Evolutionary conservation across 148 eudicot species (phyloP), one percentile per base, ranked within the genome.

Genomic region (Polygonum maritimum): DNA sequence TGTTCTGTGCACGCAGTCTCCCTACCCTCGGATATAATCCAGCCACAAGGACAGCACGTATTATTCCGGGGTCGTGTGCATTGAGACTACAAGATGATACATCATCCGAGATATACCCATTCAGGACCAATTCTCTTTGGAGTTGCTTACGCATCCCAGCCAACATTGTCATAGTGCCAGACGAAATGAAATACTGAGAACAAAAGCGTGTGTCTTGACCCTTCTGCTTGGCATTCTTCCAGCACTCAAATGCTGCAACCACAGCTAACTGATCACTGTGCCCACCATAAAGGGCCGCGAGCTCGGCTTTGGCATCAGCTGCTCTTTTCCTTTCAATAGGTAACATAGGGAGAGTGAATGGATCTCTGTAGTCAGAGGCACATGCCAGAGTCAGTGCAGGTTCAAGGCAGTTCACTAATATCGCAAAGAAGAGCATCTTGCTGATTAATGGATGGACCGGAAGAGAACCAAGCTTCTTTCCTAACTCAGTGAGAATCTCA

Each of bases 361-460:
- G 99, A 45, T 87, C 93, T 88, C 84, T 88, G 75, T 77, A 88
- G 73, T 89, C 93, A 76, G 92, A 80, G 22, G 98, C 94, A 80
- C 99, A 96, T 49, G 99, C 99, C 77, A 92, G 84, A 67, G 99
- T 96, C 81, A 96, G 80, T 71, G 99, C 99, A 6, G 99, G 99
- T 71, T 89, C 98, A 79, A 96, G 91, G 78, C 99, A 96, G 74
- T 89, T 88, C 81, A 96, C 45, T 75, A 93, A 78, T 80, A 91
- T 89, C 55, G 91, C 88, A 78, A 91, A 78, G 79, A 92, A 84
- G 58, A 96, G 90, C 99, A 96, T 96, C 88, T 86, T 96, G 97
- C 99, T 83, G 38, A 84, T 86, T 69, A 83, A 63, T 5, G 99
- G 99, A 82, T 96, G 98, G 75, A 96, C 98, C 3, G 99, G 99